Conservation (phyloP, 345 rosid species). For the Syzygium grande region DNA sequence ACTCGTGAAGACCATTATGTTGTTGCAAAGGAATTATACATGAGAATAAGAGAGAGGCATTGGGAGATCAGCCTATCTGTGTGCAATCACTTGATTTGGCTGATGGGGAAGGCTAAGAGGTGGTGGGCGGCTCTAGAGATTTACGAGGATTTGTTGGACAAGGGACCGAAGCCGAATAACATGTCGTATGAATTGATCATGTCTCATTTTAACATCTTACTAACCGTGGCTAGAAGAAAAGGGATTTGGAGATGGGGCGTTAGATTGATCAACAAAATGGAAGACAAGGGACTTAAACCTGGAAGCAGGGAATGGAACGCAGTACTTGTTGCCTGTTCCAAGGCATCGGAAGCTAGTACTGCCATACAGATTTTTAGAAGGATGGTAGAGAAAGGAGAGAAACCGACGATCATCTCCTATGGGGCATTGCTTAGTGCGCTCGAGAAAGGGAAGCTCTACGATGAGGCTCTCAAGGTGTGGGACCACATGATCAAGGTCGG, state of each 20-base stretch:
- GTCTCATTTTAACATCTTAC: slow-evolving; percentile 68
- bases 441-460: slow-evolving; percentile 82
- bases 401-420: slow-evolving; percentile 80
- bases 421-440: slow-evolving; percentile 82
- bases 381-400: slow-evolving; percentile 86
- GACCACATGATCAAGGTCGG: slow-evolving; percentile 87
- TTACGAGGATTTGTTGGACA: slow-evolving; percentile 80
- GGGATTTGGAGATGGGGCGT: slow-evolving; percentile 95
- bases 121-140: slow-evolving; percentile 99
- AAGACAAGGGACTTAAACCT: slow-evolving; percentile 79
- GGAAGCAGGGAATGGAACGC: slow-evolving; percentile 77
- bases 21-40: slow-evolving; percentile 70
- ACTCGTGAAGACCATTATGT: slow-evolving; percentile 63
- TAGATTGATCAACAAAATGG: slow-evolving; percentile 73
- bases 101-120: slow-evolving; percentile 90
- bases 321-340: slow-evolving; percentile 89
- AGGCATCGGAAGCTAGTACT: slow-evolving; percentile 71
- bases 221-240: slow-evolving; percentile 63
- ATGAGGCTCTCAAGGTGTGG: slow-evolving; percentile 81
- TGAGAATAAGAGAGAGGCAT: slow-evolving; percentile 53
- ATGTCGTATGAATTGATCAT: slow-evolving; percentile 62
- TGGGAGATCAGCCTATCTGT: slow-evolving; percentile 67
- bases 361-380: slow-evolving; percentile 72
- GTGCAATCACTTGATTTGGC: slow-evolving; percentile 92
- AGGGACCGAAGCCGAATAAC: slow-evolving; percentile 81